These are phyloP conservation scores for Solanum lycopersicoides DNA, from an alignment of 257 asterid species.

Conservation along the genomic window DNA sequence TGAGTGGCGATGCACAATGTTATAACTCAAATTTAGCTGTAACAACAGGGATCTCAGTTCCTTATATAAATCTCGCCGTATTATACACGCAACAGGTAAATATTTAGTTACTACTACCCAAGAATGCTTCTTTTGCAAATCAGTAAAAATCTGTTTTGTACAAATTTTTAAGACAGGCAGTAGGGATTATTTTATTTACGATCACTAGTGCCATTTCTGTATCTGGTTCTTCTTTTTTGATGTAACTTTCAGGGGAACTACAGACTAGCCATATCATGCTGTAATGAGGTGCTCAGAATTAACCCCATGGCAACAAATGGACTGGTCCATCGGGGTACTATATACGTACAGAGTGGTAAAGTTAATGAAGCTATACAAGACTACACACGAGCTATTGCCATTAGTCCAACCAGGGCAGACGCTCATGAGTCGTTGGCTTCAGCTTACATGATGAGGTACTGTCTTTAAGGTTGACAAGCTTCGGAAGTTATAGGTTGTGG, in stretches of 20 bases:
- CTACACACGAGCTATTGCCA: constrained; percentile 63
- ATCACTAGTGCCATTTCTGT: neutral
- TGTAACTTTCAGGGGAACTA: constrained; percentile 58
- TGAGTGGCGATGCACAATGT: constrained; percentile 64
- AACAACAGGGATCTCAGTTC: constrained; percentile 86
- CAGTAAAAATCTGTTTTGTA: neutral
- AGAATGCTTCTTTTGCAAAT: neutral
- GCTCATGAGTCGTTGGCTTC: constrained; percentile 97
- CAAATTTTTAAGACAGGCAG: too few species aligned
- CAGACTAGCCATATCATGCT: constrained; percentile 88
- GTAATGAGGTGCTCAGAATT: constrained; percentile 83
- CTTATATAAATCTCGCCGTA: constrained; percentile 77
- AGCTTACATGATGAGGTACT: constrained; percentile 85
- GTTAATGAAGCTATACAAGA: constrained; percentile 86
- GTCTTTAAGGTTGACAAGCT: neutral
- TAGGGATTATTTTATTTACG: too few species aligned
- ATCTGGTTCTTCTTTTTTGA: neutral
- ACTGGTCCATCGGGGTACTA: constrained; percentile 86
- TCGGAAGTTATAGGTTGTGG: neutral
- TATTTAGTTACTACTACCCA: neutral
- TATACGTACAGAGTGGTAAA: constrained; percentile 83
- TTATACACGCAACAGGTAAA: constrained; percentile 86
- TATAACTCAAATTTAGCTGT: constrained; percentile 80
- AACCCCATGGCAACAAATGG: constrained; percentile 94
- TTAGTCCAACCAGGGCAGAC: constrained; percentile 89